phyloP scores from a whole-genome alignment of 257 asterid genomes.

The Henckelia pumila region DNA sequence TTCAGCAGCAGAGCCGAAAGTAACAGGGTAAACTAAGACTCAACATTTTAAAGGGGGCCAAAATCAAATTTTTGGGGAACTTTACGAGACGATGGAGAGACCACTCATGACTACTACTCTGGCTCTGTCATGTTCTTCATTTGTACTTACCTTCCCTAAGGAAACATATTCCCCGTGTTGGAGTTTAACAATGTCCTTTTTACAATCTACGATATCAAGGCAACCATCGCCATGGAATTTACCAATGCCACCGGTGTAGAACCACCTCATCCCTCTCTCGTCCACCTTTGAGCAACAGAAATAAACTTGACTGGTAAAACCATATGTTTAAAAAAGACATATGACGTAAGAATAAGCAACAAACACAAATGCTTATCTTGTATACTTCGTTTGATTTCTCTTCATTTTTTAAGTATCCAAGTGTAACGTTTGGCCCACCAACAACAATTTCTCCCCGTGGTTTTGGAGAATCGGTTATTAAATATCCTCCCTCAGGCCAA shows the following conservation, averaged over 20 bases:
- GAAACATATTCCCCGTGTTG: constrained; percentile 99
- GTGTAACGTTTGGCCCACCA: constrained; percentile 93
- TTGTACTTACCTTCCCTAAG: constrained; percentile 69
- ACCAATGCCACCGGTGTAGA: constrained; percentile 89
- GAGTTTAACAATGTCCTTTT: constrained; percentile 91
- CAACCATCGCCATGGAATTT: constrained; percentile 88
- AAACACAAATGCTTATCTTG: constrained; percentile 51
- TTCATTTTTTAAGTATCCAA: constrained; percentile 87
- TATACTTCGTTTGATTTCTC: constrained; percentile 86
- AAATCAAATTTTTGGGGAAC: not conserved
- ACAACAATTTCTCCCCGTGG: constrained; percentile 91
- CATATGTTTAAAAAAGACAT: constrained; percentile 8
- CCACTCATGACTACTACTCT: not conserved
- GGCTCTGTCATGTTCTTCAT: not conserved
- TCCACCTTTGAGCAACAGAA: constrained; percentile 53
- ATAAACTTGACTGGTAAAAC: constrained; percentile 4
- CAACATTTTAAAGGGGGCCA: not conserved
- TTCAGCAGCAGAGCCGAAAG: not conserved
- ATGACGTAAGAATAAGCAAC: not conserved
- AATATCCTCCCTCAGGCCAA: constrained; percentile 96
- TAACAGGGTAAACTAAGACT: not conserved
- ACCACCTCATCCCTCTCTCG: constrained; percentile 88
- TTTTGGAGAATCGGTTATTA: constrained; percentile 71
- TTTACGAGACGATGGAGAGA: not conserved
- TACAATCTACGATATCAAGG: constrained; percentile 93